Evolutionary conservation across 305 asterid genomes (phyloP), one percentile per base, ranked within the genome.

Genomic region (Petunia hybrid): DNA sequence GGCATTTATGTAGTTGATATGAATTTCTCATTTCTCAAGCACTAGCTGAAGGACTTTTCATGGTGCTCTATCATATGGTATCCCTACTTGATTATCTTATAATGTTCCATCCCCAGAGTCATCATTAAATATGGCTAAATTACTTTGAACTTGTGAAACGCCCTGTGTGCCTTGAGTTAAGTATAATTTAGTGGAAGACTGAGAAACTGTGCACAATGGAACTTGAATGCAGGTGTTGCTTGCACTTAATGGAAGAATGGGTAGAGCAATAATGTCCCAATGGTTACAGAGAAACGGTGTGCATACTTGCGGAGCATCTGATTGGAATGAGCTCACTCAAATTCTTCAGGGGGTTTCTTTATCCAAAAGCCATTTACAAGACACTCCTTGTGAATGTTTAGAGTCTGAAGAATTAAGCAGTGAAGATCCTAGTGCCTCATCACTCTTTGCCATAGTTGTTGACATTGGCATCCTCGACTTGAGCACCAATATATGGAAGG

Each of bases 231-330:
- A 95, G 99, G 95, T 95, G 74, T 78, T 93, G 91, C 98, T 95
- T 83, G 99, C 97, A 71, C 94, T 93, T 77, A 88, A 89, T 83
- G 97, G 99, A 57, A 87, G 87, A 81, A 93, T 84, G 93, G 90
- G 93, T 16, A 86, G 95, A 85, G 65, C 48, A 45, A 86, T 86
- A 9, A 85, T 90, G 87, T 84, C 88, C 35, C 87, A 87, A 40
- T 95, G 98, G 99, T 77, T 95, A 80, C 85, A 81, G 46, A 91
- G 91, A 82, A 91, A 89, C 14, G 92, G 92, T 78, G 89, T 89
- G 9, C 65, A 56, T 68, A 86, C 95, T 36, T 83, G 77, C 13
- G 97, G 89, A 87, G 94, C 97, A 42, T 90, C 95, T 53, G 96
- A 92, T 10, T 95, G 99, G 99, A 92, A 91, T 80, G 97, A 89